phyloP scores from a whole-genome alignment of 2,329 filamentous ascomycete species.

The Aspergillus tubingensis region DNA sequence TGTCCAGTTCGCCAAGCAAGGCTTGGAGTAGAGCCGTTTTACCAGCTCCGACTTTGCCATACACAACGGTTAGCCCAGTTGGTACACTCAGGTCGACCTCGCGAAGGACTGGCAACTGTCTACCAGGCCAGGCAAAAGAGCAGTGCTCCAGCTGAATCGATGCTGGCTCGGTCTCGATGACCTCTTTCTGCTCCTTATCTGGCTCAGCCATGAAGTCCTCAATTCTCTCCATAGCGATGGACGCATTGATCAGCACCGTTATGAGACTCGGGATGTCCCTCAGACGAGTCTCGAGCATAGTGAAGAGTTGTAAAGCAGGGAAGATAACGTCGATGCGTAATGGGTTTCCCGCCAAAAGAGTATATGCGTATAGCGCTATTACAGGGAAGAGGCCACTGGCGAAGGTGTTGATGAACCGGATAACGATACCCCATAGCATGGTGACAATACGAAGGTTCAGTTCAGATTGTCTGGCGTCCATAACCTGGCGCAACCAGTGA shows the following conservation, averaged over 20 bases:
- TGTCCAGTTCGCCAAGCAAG: constrained; percentile 61
- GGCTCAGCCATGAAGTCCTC: constrained; percentile 86
- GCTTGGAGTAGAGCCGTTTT: constrained; percentile 65
- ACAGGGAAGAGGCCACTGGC: constrained; percentile 76
- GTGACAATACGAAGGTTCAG: constrained; percentile 65
- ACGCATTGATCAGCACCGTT: constrained; percentile 75
- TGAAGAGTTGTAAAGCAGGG: constrained; percentile 79
- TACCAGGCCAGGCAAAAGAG: constrained; percentile 78
- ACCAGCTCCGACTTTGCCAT: constrained; percentile 64
- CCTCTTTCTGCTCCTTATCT: constrained; percentile 69
- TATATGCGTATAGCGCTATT: constrained; percentile 79
- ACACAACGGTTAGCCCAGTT: constrained; percentile 60
- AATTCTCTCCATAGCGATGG: constrained; percentile 78
- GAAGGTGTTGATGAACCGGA: constrained; percentile 69
- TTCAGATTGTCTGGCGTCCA: constrained; percentile 68
- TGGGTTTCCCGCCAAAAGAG: constrained; percentile 65
- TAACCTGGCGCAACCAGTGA: constrained; percentile 69
- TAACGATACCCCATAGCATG: constrained; percentile 62
- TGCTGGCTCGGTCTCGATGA: constrained; percentile 28
- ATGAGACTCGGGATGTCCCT: constrained; percentile 75
- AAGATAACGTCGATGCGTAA: constrained; percentile 82
- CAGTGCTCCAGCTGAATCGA: constrained; percentile 57
- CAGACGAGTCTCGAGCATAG: constrained; percentile 71
- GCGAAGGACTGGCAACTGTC: constrained; percentile 56
- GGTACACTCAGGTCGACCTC: constrained; percentile 58